Evolutionary conservation across 805 yeast genomes (phyloP), one percentile per base, ranked within the genome.

Genomic region (Yarrowia sp.): DNA sequence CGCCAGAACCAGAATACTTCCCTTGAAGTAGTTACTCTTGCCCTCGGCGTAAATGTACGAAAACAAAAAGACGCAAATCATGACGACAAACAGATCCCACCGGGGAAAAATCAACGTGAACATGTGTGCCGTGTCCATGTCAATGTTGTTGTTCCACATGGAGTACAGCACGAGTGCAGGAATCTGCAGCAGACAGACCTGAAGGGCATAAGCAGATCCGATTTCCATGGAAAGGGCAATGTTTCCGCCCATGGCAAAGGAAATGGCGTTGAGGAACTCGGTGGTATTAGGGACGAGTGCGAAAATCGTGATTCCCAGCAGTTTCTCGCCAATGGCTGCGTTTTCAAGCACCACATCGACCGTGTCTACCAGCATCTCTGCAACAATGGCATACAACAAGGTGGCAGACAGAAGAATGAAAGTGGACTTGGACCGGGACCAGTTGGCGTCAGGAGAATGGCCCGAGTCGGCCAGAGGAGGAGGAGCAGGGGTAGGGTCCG

Each of bases 251-350:
- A 91, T 85, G 0, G 99, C 99, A 79, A 95, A 95, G 26, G 97
- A 92, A 65, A 95, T 92, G 71, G 98, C 99, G 76, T 95, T 95
- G 66, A 95, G 82, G 71, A 95, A 95, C 77, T 95, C 99, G 0
- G 99, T 95, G 7, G 98, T 91, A 72, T 92, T 95, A 12, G 99
- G 99, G 28, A 95, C 97, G 48, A 95, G 79, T 0, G 99, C 98
- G 78, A 95, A 95, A 1, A 95, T 89, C 0, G 98, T 93, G 69
- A 95, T 81, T 7, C 99, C 99, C 44, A 95, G 80, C 72, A 95
- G 86, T 72, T 95, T 93, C 19, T 97, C 97, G 70, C 89, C 84
- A 61, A 95, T 85, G n/a, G 96, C 90, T 73, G 83, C 88, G 67
- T 83, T 82, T 58, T 83, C 80, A 62, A 95, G 79, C 11, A 95